Conservation (phyloP, 495 filamentous ascomycete species). For the Cercophora samala region DNA sequence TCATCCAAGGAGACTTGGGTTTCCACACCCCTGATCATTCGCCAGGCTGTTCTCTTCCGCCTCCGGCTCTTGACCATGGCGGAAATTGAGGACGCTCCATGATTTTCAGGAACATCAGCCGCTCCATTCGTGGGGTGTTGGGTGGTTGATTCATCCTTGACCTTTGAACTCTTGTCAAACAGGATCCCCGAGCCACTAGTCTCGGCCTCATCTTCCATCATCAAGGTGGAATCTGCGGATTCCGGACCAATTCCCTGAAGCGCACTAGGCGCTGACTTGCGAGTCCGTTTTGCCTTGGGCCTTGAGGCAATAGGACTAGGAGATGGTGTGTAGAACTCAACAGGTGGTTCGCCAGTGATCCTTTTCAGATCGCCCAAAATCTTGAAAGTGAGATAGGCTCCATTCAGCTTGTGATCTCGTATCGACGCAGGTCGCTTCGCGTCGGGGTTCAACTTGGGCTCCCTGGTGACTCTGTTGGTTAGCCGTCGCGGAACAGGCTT, state of each 20-base stretch:
- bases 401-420: slow-evolving; percentile 38
- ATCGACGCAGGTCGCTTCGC: slow-evolving; percentile 35
- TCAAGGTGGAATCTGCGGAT: neutral
- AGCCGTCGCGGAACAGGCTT: slow-evolving; percentile 3
- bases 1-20: slow-evolving; percentile 25
- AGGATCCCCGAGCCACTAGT: neutral
- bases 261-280: slow-evolving; percentile 28
- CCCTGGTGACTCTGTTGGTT: slow-evolving; percentile 7
- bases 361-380: slow-evolving; percentile 29
- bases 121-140: neutral
- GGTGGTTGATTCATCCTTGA: neutral
- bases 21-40: slow-evolving; percentile 40
- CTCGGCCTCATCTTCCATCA: neutral
- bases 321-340: slow-evolving; percentile 8
- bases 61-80: slow-evolving; percentile 41
- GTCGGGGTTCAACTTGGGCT: slow-evolving; percentile 31
- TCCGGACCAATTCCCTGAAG: slow-evolving; percentile 7
- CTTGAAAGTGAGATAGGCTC: slow-evolving; percentile 35
- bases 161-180: neutral
- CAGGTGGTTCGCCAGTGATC: slow-evolving; percentile 19
- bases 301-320: slow-evolving; percentile 11
- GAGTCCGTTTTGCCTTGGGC: slow-evolving; percentile 29
- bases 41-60: slow-evolving; percentile 37
- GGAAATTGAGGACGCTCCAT: slow-evolving; percentile 31
- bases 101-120: neutral